Percentiles rank a stretch among this genome's conserved stretches.
phyloP scores from a whole-genome alignment of 2,329 filamentous ascomycete species.

The Colletotrichum filicis region DNA sequence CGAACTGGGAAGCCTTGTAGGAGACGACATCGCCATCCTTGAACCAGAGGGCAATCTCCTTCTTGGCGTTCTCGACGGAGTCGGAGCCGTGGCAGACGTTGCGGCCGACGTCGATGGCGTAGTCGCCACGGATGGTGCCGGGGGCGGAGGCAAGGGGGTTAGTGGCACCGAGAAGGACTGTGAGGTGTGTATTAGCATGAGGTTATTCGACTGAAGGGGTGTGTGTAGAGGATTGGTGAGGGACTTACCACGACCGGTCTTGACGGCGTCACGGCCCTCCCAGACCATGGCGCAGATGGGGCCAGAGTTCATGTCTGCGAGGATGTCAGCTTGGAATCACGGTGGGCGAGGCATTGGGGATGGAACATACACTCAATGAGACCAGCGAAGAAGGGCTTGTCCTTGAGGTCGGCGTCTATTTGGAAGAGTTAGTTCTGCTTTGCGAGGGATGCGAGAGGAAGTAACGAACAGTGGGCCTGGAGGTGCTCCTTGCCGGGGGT shows the following conservation, averaged over 20 bases:
- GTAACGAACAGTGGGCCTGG: slow-evolving; percentile 87
- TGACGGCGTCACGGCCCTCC: slow-evolving; percentile 98
- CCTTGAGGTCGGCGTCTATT: slow-evolving; percentile 83
- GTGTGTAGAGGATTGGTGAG: background rate
- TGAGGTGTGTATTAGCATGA: slow-evolving; percentile 32
- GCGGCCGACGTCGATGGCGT: slow-evolving; percentile 83
- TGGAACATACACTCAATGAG: slow-evolving; percentile 82
- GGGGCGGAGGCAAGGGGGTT: slow-evolving; percentile 95
- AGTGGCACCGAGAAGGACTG: slow-evolving; percentile 95
- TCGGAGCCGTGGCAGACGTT: slow-evolving; percentile 99
- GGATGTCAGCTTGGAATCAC: slow-evolving; percentile 35
- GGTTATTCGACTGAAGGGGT: slow-evolving; percentile 35
- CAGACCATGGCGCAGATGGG: slow-evolving; percentile 99
- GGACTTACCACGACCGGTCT: slow-evolving; percentile 89
- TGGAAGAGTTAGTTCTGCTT: slow-evolving; percentile 41
- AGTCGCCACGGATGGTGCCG: slow-evolving; percentile 98
- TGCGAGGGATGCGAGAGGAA: slow-evolving; percentile 7
- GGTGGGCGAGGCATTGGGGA: background rate
- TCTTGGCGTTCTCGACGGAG: slow-evolving; percentile 98
- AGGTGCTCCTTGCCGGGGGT: slow-evolving; percentile 93
- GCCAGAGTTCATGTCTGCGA: slow-evolving; percentile 91
- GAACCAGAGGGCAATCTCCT: slow-evolving; percentile 99
- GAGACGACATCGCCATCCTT: slow-evolving; percentile 83
- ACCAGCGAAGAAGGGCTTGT: slow-evolving; percentile 97
- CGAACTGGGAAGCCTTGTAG: slow-evolving; percentile 86